These are phyloP conservation scores for Trametes cingulata DNA, from an alignment of 768 basidiomycete genomes.

Conservation along the genomic window DNA sequence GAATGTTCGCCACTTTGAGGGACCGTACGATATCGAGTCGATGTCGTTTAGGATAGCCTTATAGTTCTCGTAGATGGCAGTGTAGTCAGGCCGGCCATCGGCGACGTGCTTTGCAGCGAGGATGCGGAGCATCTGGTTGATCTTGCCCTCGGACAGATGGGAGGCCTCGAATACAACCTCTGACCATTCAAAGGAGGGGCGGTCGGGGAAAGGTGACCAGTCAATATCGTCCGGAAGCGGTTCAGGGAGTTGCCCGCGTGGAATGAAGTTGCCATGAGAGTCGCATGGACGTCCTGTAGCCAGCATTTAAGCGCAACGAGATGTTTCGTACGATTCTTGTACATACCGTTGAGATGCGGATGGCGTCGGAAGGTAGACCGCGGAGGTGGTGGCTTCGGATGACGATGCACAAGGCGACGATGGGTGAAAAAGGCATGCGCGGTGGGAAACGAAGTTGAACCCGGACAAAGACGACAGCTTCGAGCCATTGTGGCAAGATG, in stretches of 20 bases:
- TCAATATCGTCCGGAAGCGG: background rate
- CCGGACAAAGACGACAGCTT: background rate
- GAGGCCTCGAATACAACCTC: conserved; percentile 6
- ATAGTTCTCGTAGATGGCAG: background rate
- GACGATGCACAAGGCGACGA: background rate
- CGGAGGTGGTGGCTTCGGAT: background rate
- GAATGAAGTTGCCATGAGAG: background rate
- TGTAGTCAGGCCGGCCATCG: background rate
- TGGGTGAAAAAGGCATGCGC: background rate
- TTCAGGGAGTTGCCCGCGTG: conserved; percentile 6
- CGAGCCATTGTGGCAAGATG: background rate
- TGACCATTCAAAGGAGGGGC: conserved; percentile 19
- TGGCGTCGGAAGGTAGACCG: background rate
- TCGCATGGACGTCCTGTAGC: background rate
- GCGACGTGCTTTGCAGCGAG: background rate
- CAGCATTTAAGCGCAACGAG: background rate
- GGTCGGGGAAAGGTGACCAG: conserved; percentile 21
- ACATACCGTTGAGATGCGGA: background rate
- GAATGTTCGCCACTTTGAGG: conserved; percentile 28
- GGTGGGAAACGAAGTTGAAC: background rate
- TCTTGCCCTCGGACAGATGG: background rate
- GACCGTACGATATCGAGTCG: conserved; percentile 27
- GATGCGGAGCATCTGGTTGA: conserved; percentile 17
- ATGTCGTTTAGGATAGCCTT: conserved; percentile 27
- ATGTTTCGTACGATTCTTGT: background rate